Conservation (phyloP, 805 yeast species). For the Schwanniomyces polymorphus region DNA sequence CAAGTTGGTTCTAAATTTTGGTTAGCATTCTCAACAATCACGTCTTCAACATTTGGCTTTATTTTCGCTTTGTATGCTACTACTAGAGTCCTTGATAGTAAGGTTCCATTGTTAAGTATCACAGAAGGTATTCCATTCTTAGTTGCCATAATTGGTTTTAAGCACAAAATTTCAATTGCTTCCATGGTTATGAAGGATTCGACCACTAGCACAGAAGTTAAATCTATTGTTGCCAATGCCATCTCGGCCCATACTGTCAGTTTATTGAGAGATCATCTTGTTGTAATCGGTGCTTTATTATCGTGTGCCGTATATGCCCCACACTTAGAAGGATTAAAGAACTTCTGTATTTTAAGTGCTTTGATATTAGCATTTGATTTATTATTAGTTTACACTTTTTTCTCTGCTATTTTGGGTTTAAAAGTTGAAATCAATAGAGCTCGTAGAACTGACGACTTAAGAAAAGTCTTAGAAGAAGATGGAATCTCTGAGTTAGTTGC, state of each 20-base stretch:
- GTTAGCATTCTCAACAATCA: conserved; percentile 77
- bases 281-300: conserved; percentile 69
- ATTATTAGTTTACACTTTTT: conserved; percentile 75
- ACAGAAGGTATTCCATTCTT: conserved; percentile 93
- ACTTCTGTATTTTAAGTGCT: conserved; percentile 76
- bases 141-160: conserved; percentile 90
- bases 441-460: conserved; percentile 74
- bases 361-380: conserved; percentile 71
- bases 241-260: conserved; percentile 45
- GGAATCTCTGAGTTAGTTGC: conserved; percentile 80
- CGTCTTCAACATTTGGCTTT: conserved; percentile 81
- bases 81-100: conserved; percentile 52
- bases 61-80: conserved; percentile 69
- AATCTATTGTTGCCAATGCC: conserved; percentile 43
- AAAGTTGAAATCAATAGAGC: conserved; percentile 88
- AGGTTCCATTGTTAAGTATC: conserved; percentile 70
- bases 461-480: conserved; percentile 86
- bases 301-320: conserved; percentile 66
- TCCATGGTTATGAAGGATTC: conserved; percentile 51
- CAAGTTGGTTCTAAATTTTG: conserved; percentile 81
- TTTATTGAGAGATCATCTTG: conserved; percentile 71
- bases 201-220: conserved; percentile 39
- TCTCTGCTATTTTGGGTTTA: conserved; percentile 77
- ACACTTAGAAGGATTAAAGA: conserved; percentile 70
- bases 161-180: conserved; percentile 76